These are phyloP conservation scores for Xylaria polymorpha DNA, from an alignment of 2,329 filamentous ascomycete genomes.

Conservation along the genomic window DNA sequence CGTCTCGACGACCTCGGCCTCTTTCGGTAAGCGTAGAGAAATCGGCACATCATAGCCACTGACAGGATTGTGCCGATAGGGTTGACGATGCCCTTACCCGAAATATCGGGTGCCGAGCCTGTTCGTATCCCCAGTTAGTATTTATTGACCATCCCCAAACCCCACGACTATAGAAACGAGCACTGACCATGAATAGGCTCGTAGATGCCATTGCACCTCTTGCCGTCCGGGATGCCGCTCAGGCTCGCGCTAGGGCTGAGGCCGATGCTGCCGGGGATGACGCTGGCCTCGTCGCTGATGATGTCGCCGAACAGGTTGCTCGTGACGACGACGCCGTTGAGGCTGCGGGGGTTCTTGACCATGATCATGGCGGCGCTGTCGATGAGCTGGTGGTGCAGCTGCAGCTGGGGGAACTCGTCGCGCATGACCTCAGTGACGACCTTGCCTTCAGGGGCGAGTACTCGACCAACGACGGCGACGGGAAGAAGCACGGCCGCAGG, in stretches of 20 bases:
- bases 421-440: constrained; percentile 85
- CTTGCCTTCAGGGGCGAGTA: constrained; percentile 87
- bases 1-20: constrained; percentile 82
- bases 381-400: constrained; percentile 89
- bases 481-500: constrained; percentile 95
- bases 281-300: constrained; percentile 92
- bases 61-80: constrained; percentile 92
- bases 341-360: constrained; percentile 88
- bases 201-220: constrained; percentile 92
- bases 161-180: background rate
- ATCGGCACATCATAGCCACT: constrained; percentile 94
- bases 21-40: constrained; percentile 81
- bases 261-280: constrained; percentile 91
- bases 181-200: constrained; percentile 91
- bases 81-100: constrained; percentile 90
- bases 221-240: constrained; percentile 86
- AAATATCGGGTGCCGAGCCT: constrained; percentile 92
- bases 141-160: background rate
- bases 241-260: constrained; percentile 89
- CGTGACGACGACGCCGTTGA: constrained; percentile 93
- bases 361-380: constrained; percentile 98
- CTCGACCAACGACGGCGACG: constrained; percentile 84
- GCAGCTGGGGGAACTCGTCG: constrained; percentile 88
- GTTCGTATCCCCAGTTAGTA: constrained; percentile 21
- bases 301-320: constrained; percentile 98